Evolutionary conservation across 1,284 basidiomycete genomes (phyloP).

Genomic region (Mycena citricolor): DNA sequence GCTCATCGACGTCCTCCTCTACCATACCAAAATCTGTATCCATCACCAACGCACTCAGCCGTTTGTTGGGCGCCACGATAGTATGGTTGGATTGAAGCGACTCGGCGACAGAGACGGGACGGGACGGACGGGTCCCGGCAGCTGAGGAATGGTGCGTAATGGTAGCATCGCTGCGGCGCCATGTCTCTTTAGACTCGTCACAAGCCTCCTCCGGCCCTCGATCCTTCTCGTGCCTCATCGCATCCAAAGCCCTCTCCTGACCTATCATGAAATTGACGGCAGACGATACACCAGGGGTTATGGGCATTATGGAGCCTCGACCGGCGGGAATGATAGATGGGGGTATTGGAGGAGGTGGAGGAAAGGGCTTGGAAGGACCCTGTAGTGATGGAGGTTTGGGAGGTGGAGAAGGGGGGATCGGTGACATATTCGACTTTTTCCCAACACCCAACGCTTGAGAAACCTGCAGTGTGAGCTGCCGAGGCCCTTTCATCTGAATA

Average conservation of each 20-base stretch:
- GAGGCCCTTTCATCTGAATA: constrained; percentile 9
- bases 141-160: constrained; percentile 63
- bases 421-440: constrained; percentile 28
- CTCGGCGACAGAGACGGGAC: constrained; percentile 73
- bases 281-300: constrained; percentile 47
- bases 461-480: constrained; percentile 19
- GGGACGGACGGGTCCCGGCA: constrained; percentile 51
- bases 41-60: constrained; percentile 64
- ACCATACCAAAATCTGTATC: constrained; percentile 60
- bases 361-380: constrained; percentile 14
- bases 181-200: constrained; percentile 50
- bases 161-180: constrained; percentile 75
- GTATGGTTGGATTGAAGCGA: constrained; percentile 71
- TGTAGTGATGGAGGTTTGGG: constrained; percentile 28
- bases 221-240: constrained; percentile 11
- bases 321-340: constrained; percentile 5
- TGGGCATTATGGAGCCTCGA: constrained; percentile 45
- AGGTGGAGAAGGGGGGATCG: constrained; percentile 28
- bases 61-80: constrained; percentile 59
- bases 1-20: constrained; percentile 46
- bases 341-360: constrained; percentile 25
- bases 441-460: constrained; percentile 40
- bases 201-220: constrained; percentile 21
- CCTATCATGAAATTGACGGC: constrained; percentile 45
- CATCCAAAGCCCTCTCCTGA: constrained; percentile 27